Percentiles rank a stretch among this genome's conserved stretches.
Evolutionary conservation across 768 basidiomycete genomes (phyloP).

Genomic region (Albatrellus ellisii): DNA sequence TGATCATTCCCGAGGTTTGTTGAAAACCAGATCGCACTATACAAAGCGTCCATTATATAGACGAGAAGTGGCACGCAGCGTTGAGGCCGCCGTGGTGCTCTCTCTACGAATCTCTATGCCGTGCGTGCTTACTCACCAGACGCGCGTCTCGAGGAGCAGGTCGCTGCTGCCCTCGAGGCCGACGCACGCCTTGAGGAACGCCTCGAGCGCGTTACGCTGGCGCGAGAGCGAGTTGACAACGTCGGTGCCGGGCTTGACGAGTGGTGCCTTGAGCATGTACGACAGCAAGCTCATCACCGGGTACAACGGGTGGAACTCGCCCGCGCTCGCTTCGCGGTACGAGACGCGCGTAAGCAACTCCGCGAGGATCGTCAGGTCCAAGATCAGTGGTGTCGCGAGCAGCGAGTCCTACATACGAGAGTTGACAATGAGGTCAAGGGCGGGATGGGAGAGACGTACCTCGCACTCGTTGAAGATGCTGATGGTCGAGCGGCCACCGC

Average conservation of each 20-base stretch:
- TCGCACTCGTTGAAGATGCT: conserved; percentile 99
- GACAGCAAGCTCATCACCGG: conserved; percentile 84
- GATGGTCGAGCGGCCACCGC: conserved; percentile 88
- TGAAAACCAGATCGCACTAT: not conserved
- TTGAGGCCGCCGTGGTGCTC: not conserved
- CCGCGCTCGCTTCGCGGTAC: conserved; percentile 51
- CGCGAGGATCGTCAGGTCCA: conserved; percentile 86
- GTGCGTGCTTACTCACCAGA: conserved; percentile 66
- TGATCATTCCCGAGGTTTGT: not conserved
- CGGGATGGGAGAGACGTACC: not conserved
- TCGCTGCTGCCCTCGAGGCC: conserved; percentile 78
- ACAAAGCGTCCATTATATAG: too few species aligned
- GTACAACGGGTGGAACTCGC: conserved; percentile 76
- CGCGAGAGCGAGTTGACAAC: conserved; percentile 93
- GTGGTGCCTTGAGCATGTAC: conserved; percentile 98
- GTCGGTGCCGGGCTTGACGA: conserved; percentile 87
- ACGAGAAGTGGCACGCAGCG: too few species aligned
- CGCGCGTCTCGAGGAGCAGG: conserved; percentile 73
- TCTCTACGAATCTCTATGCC: too few species aligned
- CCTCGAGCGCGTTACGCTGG: conserved; percentile 89
- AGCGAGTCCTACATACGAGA: conserved; percentile 82
- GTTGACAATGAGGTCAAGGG: too few species aligned
- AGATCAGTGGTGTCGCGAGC: conserved; percentile 89
- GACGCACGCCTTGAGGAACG: conserved; percentile 89
- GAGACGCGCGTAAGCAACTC: conserved; percentile 89